phyloP scores from a whole-genome alignment of 768 basidiomycete species.

The Gymnopilus junonius region DNA sequence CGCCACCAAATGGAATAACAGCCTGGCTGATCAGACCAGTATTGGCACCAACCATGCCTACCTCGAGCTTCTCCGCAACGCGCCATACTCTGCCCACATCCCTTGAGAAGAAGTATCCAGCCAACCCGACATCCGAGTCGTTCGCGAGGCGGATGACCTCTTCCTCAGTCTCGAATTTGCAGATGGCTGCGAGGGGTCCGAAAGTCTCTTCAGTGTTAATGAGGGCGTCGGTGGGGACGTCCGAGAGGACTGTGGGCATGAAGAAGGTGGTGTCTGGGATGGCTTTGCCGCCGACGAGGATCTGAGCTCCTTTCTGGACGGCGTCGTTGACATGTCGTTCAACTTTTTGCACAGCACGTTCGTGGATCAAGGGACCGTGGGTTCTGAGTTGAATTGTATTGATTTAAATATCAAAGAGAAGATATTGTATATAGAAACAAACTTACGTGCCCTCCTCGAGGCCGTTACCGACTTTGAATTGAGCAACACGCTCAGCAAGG shows the following conservation, averaged over 20 bases:
- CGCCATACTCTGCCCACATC: constrained; percentile 93
- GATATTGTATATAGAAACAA: too few species aligned
- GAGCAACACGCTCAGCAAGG: constrained; percentile 80
- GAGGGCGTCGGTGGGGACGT: constrained; percentile 72
- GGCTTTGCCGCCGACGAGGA: constrained; percentile 88
- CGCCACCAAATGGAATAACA: constrained; percentile 85
- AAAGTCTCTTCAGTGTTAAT: constrained; percentile 91
- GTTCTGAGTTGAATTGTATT: constrained; percentile 52
- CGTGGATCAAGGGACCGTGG: constrained; percentile 94
- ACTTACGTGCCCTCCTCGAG: constrained; percentile 76
- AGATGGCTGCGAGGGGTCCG: constrained; percentile 87
- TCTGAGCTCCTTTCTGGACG: constrained; percentile 78
- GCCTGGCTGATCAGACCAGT: constrained; percentile 81
- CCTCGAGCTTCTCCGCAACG: constrained; percentile 92
- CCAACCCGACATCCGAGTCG: constrained; percentile 79
- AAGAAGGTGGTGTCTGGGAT: constrained; percentile 70
- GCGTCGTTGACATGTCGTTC: constrained; percentile 88
- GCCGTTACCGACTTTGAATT: constrained; percentile 89
- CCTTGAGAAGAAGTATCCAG: constrained; percentile 89
- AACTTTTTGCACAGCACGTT: constrained; percentile 85
- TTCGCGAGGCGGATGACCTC: constrained; percentile 91
- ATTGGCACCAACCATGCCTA: constrained; percentile 89
- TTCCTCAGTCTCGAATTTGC: constrained; percentile 92
- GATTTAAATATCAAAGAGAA: neutral
- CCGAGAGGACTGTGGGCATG: constrained; percentile 85